Conservation (phyloP, 495 filamentous ascomycete genomes). For the Alectoria sarmentosa region DNA sequence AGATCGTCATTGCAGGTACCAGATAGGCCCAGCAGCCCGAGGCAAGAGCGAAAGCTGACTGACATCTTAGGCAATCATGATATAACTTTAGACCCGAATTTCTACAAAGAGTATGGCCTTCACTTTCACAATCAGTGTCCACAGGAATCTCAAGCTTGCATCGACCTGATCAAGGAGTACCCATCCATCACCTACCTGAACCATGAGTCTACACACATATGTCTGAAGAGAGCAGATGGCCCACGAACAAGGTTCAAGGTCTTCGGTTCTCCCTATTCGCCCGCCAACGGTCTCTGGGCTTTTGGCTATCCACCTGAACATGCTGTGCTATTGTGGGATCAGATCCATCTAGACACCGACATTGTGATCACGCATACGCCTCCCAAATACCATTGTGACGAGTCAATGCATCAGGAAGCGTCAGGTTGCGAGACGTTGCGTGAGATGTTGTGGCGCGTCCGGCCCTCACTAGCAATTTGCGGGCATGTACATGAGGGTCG, state of each 20-base stretch:
- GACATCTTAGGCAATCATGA: constrained; percentile 64
- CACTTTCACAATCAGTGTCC: constrained; percentile 54
- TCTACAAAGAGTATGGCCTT: constrained; percentile 51
- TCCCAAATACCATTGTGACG: constrained; percentile 41
- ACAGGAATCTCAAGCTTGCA: constrained; percentile 49
- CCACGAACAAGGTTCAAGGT: constrained; percentile 63
- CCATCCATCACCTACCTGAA: constrained; percentile 57
- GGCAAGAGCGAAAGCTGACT: constrained; percentile 6
- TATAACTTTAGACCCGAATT: constrained; percentile 57
- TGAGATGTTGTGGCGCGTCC: constrained; percentile 33
- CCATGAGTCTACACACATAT: constrained; percentile 53
- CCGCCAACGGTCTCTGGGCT: constrained; percentile 58
- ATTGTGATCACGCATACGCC: constrained; percentile 46
- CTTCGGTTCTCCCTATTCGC: constrained; percentile 70
- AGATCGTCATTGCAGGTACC: constrained; percentile 52
- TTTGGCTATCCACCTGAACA: constrained; percentile 55
- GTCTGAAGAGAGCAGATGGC: constrained; percentile 48
- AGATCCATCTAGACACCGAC: constrained; percentile 41
- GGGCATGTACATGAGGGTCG: constrained; percentile 47
- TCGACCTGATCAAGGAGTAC: constrained; percentile 46
- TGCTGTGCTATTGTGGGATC: constrained; percentile 43
- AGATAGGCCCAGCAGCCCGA: constrained; percentile 10
- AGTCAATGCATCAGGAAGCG: constrained; percentile 27
- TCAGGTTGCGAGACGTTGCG: constrained; percentile 40
- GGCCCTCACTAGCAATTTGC: constrained; percentile 41